phyloP scores from a whole-genome alignment of 2,329 filamentous ascomycete genomes.

The Scedosporium boydii region DNA sequence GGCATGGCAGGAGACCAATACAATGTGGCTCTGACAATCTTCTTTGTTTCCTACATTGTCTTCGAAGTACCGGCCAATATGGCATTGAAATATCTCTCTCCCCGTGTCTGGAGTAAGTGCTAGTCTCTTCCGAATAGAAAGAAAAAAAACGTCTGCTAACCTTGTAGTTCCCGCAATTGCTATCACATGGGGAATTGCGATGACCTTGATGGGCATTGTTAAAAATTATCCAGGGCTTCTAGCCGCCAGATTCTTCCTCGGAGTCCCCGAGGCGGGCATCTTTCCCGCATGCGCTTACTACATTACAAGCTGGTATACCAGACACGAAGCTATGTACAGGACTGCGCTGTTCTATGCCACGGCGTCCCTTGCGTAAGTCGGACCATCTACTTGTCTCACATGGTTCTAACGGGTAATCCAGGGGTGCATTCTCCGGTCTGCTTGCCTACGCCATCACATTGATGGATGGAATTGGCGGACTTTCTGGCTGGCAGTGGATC shows the following conservation, averaged over 20 bases:
- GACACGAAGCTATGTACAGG: constrained; percentile 67
- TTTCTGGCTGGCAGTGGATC: constrained; percentile 57
- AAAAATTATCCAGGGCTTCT: constrained; percentile 49
- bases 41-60: constrained; percentile 65
- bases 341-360: constrained; percentile 76
- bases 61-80: constrained; percentile 64
- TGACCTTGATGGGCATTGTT: constrained; percentile 50
- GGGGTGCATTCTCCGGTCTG: constrained; percentile 62
- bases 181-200: constrained; percentile 48
- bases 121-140: neutral
- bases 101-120: constrained; percentile 48
- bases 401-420: constrained; percentile 42
- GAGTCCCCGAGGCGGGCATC: constrained; percentile 64
- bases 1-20: constrained; percentile 54
- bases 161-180: constrained; percentile 22
- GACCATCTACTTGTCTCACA: constrained; percentile 59
- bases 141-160: neutral
- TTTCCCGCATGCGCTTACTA: constrained; percentile 68
- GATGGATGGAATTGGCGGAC: constrained; percentile 45
- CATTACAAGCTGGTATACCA: constrained; percentile 62
- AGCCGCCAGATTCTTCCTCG: constrained; percentile 58
- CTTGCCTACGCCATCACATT: constrained; percentile 55
- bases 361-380: constrained; percentile 56
- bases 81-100: constrained; percentile 61
- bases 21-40: constrained; percentile 57